Evolutionary conservation across 2,329 filamentous ascomycete species (phyloP), one percentile per base, ranked within the genome.

Genomic region (Emydomyces testavorans): DNA sequence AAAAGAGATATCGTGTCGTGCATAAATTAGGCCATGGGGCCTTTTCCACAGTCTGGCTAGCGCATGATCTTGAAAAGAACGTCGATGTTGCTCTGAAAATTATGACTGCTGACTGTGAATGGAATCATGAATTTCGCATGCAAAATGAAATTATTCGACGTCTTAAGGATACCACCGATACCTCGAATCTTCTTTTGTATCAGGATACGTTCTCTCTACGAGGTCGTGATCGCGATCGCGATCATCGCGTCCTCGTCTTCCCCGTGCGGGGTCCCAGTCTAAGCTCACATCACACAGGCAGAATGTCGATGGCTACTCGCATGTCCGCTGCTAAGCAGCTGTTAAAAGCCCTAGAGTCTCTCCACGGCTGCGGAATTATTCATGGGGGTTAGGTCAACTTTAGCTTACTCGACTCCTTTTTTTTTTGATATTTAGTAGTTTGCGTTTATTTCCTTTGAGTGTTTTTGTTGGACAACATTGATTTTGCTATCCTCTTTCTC

Each of bases 261-360:
- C 57, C 58, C 23, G 46, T 58, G 15, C 52, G 53, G 46, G 58
- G 57, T 16, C 54, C 55, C 40, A 57, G 48, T 20, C 48, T 58
- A 48, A 51, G 39, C 26, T 34, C 21, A 26, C 16, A 13, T 28
- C 20, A 35, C 29, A 34, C 35, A 34, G 13, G 41, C n/a, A 36
- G 16, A 36, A 50, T 53, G 46, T 37, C 56, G 23, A 56, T 60
- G 38, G 51, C 51, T 5, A 54, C 51, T 54, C 55, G 55, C 38
- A 62, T 62, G 57, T 60, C 54, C 34, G 56, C 58, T 42, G 58
- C 58, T 48, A 54, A 46, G 29, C 56, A 62, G 53, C 54, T 61
- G 49, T 46, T 62, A 38, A 49, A 55, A 50, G 53, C 55, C 4
- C 43, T 60, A 42, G 56, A 56, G 47, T 56, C 35, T 45, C 50